Base-by-base conservation (phyloP, 169 alveolate species). In the Cyclospora cayetanensis region DNA sequence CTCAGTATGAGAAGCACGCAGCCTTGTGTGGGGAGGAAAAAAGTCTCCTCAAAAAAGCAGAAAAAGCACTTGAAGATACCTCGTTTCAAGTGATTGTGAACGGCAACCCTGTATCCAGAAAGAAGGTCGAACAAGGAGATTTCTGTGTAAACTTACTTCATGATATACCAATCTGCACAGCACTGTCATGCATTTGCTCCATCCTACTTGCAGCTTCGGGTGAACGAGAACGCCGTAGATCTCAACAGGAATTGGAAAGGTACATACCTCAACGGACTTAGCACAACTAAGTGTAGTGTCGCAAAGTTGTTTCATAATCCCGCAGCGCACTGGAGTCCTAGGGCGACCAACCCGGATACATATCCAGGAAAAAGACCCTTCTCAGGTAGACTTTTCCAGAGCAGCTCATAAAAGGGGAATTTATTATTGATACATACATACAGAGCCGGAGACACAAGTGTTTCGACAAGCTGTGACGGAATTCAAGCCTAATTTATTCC, bases 181-280 rank as follows among this genome's bases (percentile, higher is more conserved):
- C 1, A 11, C 4, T 42, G 15, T 46, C 7, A 15, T 46, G 7
- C 15, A 46, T 46, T 46, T 46, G 7, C 15, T 7, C 60, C 7
- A 7, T 9, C 15, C 12, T 31, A 0, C 31, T 11, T 41, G 42
- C 80, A 84, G 91, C 82, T 84, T 27, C 83, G 91, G 5, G 91
- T 39, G 25, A 85, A 85, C 84, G 84, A 63, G 53, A 85, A 85
- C 50, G 60, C 34, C 35, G 91, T 85, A 20, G 91, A 85, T 35
- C 66, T 85, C 29, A 85, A 85, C 84, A 52, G 91, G 22, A 85
- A 85, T 70, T 85, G 91, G 91, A 35, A 27, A 25, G 91, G 91
- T 55, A 84, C 12, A 53, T 39, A 55, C 25, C 20, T 55, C 20
- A 55, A 55, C 68, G 15, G 15, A 11, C 20, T 22, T 4, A 11